Evolutionary conservation across 1,284 basidiomycete genomes (phyloP).

Genomic region (Malassezia japonica): DNA sequence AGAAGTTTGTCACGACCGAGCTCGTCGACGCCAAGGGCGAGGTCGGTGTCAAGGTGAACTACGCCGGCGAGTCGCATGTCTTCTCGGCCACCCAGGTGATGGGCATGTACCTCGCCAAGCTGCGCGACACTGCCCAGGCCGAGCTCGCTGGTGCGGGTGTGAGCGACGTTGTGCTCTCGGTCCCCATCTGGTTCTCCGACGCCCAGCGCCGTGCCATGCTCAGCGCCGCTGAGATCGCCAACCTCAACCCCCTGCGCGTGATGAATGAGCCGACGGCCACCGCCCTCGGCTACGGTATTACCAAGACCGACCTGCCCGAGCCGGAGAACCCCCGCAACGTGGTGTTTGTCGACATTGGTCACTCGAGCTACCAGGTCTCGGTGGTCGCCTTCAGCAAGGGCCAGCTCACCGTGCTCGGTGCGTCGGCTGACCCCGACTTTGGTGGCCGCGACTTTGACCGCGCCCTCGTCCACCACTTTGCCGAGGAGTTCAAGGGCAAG

Average conservation of each 20-base stretch:
- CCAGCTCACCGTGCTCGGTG: slow-evolving; percentile 45
- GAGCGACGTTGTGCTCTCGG: slow-evolving; percentile 46
- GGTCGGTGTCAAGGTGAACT: slow-evolving; percentile 46
- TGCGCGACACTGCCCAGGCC: slow-evolving; percentile 42
- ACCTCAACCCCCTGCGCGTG: slow-evolving; percentile 45
- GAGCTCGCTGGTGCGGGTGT: slow-evolving; percentile 42
- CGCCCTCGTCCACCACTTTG: slow-evolving; percentile 46
- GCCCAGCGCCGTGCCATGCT: slow-evolving; percentile 44
- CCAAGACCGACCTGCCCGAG: slow-evolving; percentile 47
- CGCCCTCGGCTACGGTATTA: slow-evolving; percentile 47
- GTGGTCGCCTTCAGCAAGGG: slow-evolving; percentile 47
- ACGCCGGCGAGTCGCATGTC: slow-evolving; percentile 38
- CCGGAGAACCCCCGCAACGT: slow-evolving; percentile 44
- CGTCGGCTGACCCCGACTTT: slow-evolving; percentile 45
- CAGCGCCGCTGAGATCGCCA: slow-evolving; percentile 45
- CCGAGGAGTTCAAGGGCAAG: slow-evolving; percentile 46
- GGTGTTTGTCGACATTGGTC: slow-evolving; percentile 47
- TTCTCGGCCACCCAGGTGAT: slow-evolving; percentile 48
- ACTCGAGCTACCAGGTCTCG: slow-evolving; percentile 47
- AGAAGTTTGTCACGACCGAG: slow-evolving; percentile 46
- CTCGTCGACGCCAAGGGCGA: slow-evolving; percentile 45
- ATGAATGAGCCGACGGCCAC: slow-evolving; percentile 48
- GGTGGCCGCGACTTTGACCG: slow-evolving; percentile 48
- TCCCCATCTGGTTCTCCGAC: slow-evolving; percentile 47
- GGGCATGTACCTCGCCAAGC: slow-evolving; percentile 46